Conservation (phyloP, 176 grass and related monocot genomes). For the Areca catechu region DNA sequence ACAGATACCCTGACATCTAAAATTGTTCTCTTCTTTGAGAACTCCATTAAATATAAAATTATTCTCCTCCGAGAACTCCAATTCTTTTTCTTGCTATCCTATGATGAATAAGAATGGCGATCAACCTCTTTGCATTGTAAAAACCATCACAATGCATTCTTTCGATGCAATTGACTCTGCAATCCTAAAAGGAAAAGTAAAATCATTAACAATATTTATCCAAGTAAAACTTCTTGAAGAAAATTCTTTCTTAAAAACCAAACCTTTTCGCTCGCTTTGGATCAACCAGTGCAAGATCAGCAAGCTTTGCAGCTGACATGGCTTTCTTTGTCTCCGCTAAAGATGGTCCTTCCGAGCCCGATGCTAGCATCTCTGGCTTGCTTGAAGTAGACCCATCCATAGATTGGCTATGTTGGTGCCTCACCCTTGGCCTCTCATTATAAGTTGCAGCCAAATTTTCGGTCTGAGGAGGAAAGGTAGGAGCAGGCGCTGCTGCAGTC, state of each 20-base stretch:
- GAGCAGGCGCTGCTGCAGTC: slow-evolving; percentile 21
- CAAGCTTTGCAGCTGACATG: slow-evolving; percentile 64
- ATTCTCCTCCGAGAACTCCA: too few species aligned
- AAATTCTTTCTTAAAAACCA: not conserved
- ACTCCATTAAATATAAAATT: too few species aligned
- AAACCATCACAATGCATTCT: too few species aligned
- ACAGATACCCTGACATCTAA: too few species aligned
- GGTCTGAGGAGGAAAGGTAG: slow-evolving; percentile 24
- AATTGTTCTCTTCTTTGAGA: too few species aligned
- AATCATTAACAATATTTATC: too few species aligned
- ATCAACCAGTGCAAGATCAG: slow-evolving; percentile 67
- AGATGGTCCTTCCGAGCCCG: slow-evolving; percentile 18
- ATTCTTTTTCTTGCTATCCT: too few species aligned
- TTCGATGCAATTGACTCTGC: too few species aligned
- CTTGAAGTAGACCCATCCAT: slow-evolving; percentile 54
- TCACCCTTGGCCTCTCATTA: slow-evolving; percentile 19
- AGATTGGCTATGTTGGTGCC: slow-evolving; percentile 72
- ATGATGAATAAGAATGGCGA: too few species aligned
- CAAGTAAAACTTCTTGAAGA: too few species aligned
- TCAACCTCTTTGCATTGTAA: too few species aligned
- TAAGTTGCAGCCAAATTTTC: slow-evolving; percentile 11
- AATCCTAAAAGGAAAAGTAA: too few species aligned
- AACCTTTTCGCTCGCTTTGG: slow-evolving; percentile 81
- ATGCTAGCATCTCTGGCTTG: slow-evolving; percentile 12
- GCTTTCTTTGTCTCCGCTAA: slow-evolving; percentile 55